Base-by-base conservation (phyloP, 2,329 filamentous ascomycete genomes). In the Graphilbum ipis-grandicollis region DNA sequence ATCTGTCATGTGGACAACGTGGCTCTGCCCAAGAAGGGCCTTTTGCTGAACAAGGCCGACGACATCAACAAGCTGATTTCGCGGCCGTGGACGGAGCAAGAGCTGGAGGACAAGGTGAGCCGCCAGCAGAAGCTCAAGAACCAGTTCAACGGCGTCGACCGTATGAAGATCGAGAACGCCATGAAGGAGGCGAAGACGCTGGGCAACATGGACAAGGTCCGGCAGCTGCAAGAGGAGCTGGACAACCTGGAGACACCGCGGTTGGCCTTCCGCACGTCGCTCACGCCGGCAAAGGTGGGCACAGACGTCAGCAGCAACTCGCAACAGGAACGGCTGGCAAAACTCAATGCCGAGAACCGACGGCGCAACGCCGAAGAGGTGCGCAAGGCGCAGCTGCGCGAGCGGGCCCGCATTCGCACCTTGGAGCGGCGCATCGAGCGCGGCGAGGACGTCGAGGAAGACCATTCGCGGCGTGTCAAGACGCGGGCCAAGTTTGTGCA, bases 361-460 rank as follows among this genome's bases (percentile, higher is more conserved):
- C 75, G 77, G 40, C 69, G 77, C 46, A 94, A 94, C 50, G 70
- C 72, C n/a, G 82, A 93, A 52, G 77, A 81, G 34, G 80, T 96
- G n/a, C 82, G 88, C 41, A 81, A 82, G 54, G 88, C 86, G 1
- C 81, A 94, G 52, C 65, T 93, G 39, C 78, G 79, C 46, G 90
- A 98, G 58, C 71, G 76, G 47, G 69, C 70, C 35, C 67, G 66
- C 45, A 63, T 63, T 47, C 71, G 70, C 44, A 69, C 69, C 53
- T 66, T 65, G 32, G 73, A 74, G 45, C 66, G 65, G 39, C 72
- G 70, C 31, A 56, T 75, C 33, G 71, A 71, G 42, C 67, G 74
- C 29, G 75, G 75, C 39, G 77, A 81, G 50, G 60, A 62, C 2
- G 62, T 71, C 25, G 57, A 64, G 38, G 68, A 70, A 34, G 73